Base-by-base conservation (phyloP, 805 yeast genomes). In the Nakazawaea populi region DNA sequence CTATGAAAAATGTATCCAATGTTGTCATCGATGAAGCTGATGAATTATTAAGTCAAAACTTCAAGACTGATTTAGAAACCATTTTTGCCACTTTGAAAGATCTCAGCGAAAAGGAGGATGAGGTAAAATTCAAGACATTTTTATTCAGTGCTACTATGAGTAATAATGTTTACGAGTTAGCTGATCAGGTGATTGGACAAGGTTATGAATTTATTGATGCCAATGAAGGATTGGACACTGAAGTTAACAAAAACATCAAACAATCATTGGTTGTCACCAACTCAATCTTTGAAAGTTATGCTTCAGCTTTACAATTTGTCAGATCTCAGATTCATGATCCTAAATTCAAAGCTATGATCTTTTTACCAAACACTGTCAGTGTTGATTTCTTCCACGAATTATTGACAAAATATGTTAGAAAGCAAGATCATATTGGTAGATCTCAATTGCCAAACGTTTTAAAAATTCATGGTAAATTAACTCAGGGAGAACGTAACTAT, bases 1-100 rank as follows among this genome's bases (percentile, higher is more conserved):
- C 75, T 39, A 83, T 89, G 64, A 63, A 66, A 39, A 66, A 72
- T 48, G 72, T 91, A 51, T 76, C 76, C 53, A 79, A 83, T 59
- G 74, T 87, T 54, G 84, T 90, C 39, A 80, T 89, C 55, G 97
- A 91, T 66, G 98, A 91, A 71, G 97, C 97, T 38, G 97, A 91
- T 69, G 79, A 94, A 59, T 70, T 91, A 47, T 74, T 91, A 54
- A 94, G 86, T 65, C 82, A 80, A 54, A 95, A 96, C 14, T 91
- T 92, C 65, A 82, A 79, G 59, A 79, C 76, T 39, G 85, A 80
- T 55, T 72, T 91, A 53, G 74, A 76, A 51, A 70, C 72, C 29
- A 83, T 90, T 51, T 78, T 85, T 42, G 68, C 69, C 10, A 64
- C 60, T 38, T 67, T 88, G 55, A 75, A 49, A 49, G 52, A 41